Base-by-base conservation (phyloP, 352 stramenopile genomes). In the Nothophytophthora sp. region DNA sequence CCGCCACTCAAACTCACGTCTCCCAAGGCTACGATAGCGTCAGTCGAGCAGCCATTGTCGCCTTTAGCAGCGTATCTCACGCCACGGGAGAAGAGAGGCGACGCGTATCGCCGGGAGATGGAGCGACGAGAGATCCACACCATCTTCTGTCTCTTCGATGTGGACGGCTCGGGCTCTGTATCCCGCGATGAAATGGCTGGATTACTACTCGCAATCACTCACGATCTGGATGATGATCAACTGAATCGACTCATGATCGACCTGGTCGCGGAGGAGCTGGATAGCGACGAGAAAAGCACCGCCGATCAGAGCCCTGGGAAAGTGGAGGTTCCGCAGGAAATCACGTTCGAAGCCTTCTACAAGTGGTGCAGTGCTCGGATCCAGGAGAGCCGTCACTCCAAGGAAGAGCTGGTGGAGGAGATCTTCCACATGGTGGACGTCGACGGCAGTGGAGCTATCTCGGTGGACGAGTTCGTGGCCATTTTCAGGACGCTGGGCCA, bases 391-490 rank as follows among this genome's bases (percentile, higher is more conserved):
- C 36, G 51, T 3, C 73, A 78, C 30, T 70, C 67, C 1, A 83
- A 90, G 32, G 73, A 88, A 5, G 55, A 86, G 18, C 54, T 90
- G 11, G 76, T 88, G 3, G 60, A 81, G 20, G 76, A 88, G 53
- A 85, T 90, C 33, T 87, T 90, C 53, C 50, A 49, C n/a, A 83
- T 90, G 73, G 67, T 88, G n/a, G 76, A 88, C 40, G 52, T 69
- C 3, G 79, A 90, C 35, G 47, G 54, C 27, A 87, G 73, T 38
- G 72, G 76, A 7, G 84, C 53, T 16, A 88, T 90, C 42, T 86
- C 79, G 0, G 79, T 90, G 8, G 76, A 88, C 38, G 79, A 90
- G 50, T 90, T 88, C 37, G 84, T 88, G 24, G 65, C 73, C 29
- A 85, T 88, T 30, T 88, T 87, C 55, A 82, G 78, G 55, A 76